Percentiles rank a stretch among this genome's conserved stretches.
Evolutionary conservation across 371 early-diverging fungal species (phyloP).

Genomic region (Dinochytrium kinnereticum): DNA sequence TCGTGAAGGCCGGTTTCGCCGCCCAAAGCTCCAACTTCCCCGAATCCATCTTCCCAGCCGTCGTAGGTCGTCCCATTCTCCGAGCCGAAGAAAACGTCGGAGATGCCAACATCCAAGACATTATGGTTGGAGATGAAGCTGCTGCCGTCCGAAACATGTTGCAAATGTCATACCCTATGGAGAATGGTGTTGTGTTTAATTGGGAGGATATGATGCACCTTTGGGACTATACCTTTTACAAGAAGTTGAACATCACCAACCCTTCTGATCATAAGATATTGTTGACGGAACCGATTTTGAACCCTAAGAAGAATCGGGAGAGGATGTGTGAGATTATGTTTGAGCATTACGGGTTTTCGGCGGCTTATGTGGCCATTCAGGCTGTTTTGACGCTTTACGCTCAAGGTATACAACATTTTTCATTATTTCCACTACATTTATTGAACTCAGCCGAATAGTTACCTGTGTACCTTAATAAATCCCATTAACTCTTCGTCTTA

Average conservation of each 20-base stretch:
- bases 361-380: constrained; percentile 94
- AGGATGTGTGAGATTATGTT: constrained; percentile 95
- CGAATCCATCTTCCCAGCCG: constrained; percentile 91
- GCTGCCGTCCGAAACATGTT: constrained; percentile 84
- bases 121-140: constrained; percentile 98
- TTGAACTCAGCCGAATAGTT: too few relatives aligned
- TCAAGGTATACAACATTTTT: too few relatives aligned
- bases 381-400: constrained; percentile 97
- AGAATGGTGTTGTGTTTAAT: constrained; percentile 94
- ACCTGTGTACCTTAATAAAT: too few relatives aligned
- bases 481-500: too few relatives aligned
- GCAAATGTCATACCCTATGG: constrained; percentile 97
- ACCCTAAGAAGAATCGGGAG: constrained; percentile 89
- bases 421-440: too few relatives aligned
- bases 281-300: constrained; percentile 96
- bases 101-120: constrained; percentile 81
- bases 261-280: constrained; percentile 89
- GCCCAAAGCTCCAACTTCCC: constrained; percentile 90
- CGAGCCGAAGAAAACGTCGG: constrained; percentile 91
- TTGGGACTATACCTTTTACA: constrained; percentile 96
- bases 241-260: constrained; percentile 82
- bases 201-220: constrained; percentile 98
- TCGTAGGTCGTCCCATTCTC: constrained; percentile 96
- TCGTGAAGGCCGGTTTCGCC: constrained; percentile 96
- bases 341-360: constrained; percentile 93